Conservation (phyloP, 2,329 filamentous ascomycete species). For the Colletotrichum magnum region DNA sequence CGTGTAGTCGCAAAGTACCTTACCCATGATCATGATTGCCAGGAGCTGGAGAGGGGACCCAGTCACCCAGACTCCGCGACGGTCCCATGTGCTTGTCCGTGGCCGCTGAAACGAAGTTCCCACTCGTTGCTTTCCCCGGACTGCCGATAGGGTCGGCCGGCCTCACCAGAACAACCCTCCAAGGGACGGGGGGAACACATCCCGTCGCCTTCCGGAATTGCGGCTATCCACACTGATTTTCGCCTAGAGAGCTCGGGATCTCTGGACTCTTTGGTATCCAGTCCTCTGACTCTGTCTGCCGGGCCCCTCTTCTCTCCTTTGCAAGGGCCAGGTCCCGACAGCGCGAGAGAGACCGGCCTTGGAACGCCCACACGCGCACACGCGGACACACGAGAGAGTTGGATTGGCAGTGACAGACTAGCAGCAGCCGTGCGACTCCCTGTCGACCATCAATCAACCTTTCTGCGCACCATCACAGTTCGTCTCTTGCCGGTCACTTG, state of each 20-base stretch:
- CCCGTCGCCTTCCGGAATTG: constrained; percentile 30
- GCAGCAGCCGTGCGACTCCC: background rate
- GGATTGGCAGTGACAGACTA: constrained; percentile 13
- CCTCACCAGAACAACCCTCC: constrained; percentile 3
- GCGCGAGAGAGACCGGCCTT: background rate
- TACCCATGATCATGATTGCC: background rate
- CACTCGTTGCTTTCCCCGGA: constrained; percentile 28
- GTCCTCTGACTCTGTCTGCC: background rate
- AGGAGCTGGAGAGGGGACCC: background rate
- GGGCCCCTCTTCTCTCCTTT: background rate
- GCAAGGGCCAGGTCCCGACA: background rate
- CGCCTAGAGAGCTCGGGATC: background rate
- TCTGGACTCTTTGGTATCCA: background rate
- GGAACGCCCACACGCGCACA: background rate
- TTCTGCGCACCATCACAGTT: constrained; percentile 14
- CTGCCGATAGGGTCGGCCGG: constrained; percentile 29
- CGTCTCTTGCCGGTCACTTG: constrained; percentile 16
- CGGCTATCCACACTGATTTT: constrained; percentile 12
- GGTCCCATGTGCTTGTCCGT: constrained; percentile 12
- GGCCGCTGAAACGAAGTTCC: constrained; percentile 24
- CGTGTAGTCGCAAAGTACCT: background rate
- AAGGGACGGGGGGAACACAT: constrained; percentile 9
- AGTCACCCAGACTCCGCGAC: background rate
- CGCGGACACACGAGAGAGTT: background rate
- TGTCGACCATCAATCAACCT: constrained; percentile 11